Evolutionary conservation across 306 rosid species (phyloP), one percentile per base, ranked within the genome.

Genomic region (Neltuma alba): DNA sequence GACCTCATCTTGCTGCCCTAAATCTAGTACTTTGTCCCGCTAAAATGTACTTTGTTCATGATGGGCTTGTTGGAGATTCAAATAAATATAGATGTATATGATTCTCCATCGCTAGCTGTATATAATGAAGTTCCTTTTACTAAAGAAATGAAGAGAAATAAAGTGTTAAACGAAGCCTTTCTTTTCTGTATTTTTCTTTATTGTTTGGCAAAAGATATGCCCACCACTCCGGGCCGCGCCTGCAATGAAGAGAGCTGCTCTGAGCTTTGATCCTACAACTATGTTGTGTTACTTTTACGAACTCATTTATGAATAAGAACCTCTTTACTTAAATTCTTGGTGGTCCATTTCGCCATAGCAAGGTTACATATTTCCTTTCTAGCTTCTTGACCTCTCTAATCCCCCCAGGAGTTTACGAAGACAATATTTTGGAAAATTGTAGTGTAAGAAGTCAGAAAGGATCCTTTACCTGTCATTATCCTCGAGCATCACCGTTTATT

Each of bases 141-240:
- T 79, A 58, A 77, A 65, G 27, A 63, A 82, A 76, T 36, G 5
- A 66, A 1, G 28, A 37, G 23, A 4, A 60, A 18, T 67, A 61
- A 76, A 58, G 71, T 13, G 20, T 60, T 25, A 8, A 8, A 28
- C 36, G 6, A 25, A 13, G 37, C 6, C n/a, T 60, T 28, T 80
- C 82, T 70, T 80, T 82, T 63, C 80, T 83, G 85, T 88, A 88
- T 54, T 80, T 85, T 86, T 83, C 80, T 79, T 83, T 70, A 72
- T 88, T 86, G 83, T 30, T 91, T 90, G 97, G 98, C 91, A 63
- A 94, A 94, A 86, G 92, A 92, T 79, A 97, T 92, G 97, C 97
- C 97, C 83, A 86, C 99, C 38, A 88, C 91, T 78, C 94, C 90
- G 85, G 82, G 81, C 82, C 83, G 67, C 82, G 83, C 81, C 83